Percentiles rank a stretch among this genome's conserved stretches.
These are phyloP conservation scores for Vachellia collinsii DNA, from an alignment of 306 rosid species.

Conservation along the genomic window DNA sequence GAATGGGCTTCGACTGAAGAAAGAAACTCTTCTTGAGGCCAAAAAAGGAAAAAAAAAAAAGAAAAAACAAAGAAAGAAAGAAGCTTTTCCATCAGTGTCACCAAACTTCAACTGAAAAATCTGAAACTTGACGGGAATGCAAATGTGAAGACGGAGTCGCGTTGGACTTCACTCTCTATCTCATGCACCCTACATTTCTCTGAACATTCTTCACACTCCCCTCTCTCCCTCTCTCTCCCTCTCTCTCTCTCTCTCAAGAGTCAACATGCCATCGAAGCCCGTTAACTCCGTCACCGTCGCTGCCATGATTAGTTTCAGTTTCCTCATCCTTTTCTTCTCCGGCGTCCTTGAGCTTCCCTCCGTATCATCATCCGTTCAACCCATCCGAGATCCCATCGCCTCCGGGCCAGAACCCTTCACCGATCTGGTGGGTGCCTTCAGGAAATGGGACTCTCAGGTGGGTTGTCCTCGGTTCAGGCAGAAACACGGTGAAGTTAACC, in stretches of 20 bases:
- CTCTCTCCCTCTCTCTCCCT: slow-evolving; percentile 11
- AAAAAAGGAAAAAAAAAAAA: too few species aligned
- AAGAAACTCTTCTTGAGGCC: not conserved
- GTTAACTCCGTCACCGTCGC: slow-evolving; percentile 49
- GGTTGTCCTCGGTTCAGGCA: slow-evolving; percentile 58
- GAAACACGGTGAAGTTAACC: slow-evolving; percentile 30
- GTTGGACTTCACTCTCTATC: not conserved
- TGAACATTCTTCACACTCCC: not conserved
- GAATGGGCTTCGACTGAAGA: not conserved
- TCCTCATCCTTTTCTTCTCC: slow-evolving; percentile 54
- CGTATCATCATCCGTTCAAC: slow-evolving; percentile 37
- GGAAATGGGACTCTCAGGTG: slow-evolving; percentile 67
- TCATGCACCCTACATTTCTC: slow-evolving; percentile 5
- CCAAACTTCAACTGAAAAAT: not conserved
- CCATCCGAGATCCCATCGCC: slow-evolving; percentile 31
- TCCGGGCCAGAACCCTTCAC: slow-evolving; percentile 52
- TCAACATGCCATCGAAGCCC: slow-evolving; percentile 54
- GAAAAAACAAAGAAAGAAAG: too few species aligned
- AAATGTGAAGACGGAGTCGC: not conserved
- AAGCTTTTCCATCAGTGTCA: not conserved
- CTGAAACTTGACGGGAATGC: not conserved
- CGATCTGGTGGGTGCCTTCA: slow-evolving; percentile 52
- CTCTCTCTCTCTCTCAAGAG: slow-evolving; percentile 18
- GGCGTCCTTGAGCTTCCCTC: slow-evolving; percentile 60
- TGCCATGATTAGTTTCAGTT: slow-evolving; percentile 49